These are phyloP conservation scores for Rosellinia necatrix DNA, from an alignment of 2,329 filamentous ascomycete species.

Conservation along the genomic window DNA sequence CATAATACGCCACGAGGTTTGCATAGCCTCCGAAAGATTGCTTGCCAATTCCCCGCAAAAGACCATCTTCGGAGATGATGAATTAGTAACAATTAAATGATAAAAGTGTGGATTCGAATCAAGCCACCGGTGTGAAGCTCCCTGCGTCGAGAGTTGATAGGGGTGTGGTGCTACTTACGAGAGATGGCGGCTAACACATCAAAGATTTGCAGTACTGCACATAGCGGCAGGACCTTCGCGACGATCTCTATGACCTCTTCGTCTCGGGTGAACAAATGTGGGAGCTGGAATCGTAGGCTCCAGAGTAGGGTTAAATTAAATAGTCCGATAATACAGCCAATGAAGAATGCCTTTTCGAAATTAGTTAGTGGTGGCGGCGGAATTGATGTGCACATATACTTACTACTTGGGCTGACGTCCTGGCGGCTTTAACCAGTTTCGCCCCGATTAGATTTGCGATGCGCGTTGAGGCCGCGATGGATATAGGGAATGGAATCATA, in stretches of 20 bases:
- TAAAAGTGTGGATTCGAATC: neutral
- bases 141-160: neutral
- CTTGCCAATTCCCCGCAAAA: constrained; percentile 83
- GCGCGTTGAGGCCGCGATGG: constrained; percentile 84
- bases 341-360: constrained; percentile 57
- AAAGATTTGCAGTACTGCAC: constrained; percentile 87
- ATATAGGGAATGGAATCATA: constrained; percentile 90
- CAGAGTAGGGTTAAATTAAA: constrained; percentile 77
- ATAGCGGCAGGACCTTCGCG: constrained; percentile 73
- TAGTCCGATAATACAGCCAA: constrained; percentile 72
- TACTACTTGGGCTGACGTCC: constrained; percentile 77
- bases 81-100: neutral
- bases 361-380: neutral
- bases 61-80: constrained; percentile 55
- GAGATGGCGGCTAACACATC: constrained; percentile 80
- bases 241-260: constrained; percentile 70
- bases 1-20: constrained; percentile 85
- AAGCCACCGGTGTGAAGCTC: neutral
- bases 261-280: constrained; percentile 78
- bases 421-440: constrained; percentile 78
- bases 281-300: constrained; percentile 72
- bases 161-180: constrained; percentile 40
- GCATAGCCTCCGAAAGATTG: constrained; percentile 91
- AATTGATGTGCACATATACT: constrained; percentile 34
- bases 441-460: constrained; percentile 93